Evolutionary conservation across 139 green algal species (phyloP), one percentile per base, ranked within the genome.

Genomic region (Tetradesmus obliquus): DNA sequence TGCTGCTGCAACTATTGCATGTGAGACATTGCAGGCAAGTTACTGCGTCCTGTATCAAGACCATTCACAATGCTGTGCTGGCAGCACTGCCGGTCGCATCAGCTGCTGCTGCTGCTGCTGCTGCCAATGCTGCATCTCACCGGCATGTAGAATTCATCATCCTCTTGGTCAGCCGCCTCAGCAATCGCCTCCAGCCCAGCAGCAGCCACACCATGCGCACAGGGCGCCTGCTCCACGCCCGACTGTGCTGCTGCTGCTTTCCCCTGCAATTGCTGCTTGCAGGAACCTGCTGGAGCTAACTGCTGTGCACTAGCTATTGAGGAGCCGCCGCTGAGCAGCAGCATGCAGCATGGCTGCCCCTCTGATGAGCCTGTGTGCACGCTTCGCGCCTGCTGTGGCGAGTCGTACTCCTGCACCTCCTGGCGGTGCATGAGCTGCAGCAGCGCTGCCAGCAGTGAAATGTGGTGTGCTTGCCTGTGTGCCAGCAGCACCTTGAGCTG

Each of bases 131-230:
- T 10, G 74, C 74, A 32, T 0, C 80, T 85, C 24, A 85, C 80
- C 86, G 86, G 86, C 86, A 90, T 84, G 53, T 74, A 90, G 9
- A 90, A 90, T 19, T 90, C 85, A 66, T 90, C 86, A 62, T 55
- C 82, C 0, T 71, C 82, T 53, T 87, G 82, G 6, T 24, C 54
- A 3, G 32, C 6, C 19, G 60, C 82, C 54, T 87, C 82, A 20
- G 15, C 82, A 71, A 58, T 66, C 13, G 4, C 58, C 57, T 79
- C 84, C 1, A 88, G n/a, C 3, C 58, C 84, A 88, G 10, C 84
- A 79, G 84, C 84, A n/a, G 79, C 84, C 51, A 79, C 57, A 32
- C 2, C 74, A 15, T 82, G n/a, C n/a, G n/a, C n/a, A 51, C 13
- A 82, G 6, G 74, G 22, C 74, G 13, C 8, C 22, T 20, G 13